phyloP scores from a whole-genome alignment of 441 rosid genomes.

The Gossypium gossypioides region DNA sequence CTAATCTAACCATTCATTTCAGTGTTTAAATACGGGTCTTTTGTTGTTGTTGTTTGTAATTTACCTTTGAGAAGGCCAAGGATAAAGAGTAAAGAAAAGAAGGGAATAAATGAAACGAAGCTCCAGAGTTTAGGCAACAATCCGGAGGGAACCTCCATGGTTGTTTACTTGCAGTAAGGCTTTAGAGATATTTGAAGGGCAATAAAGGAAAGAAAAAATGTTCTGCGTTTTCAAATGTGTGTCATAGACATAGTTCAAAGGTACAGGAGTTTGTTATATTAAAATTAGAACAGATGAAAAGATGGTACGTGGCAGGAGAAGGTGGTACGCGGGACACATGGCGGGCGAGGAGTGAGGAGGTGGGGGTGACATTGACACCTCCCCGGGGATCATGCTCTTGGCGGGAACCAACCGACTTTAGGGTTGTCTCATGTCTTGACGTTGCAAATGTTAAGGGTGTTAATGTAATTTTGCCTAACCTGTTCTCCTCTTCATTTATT shows the following conservation, averaged over 20 bases:
- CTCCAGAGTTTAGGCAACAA: slow-evolving; percentile 60
- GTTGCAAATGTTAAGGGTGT: not conserved
- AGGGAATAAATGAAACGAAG: slow-evolving; percentile 56
- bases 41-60: not conserved
- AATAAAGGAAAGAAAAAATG: not conserved
- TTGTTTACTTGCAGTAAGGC: not conserved
- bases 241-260: not conserved
- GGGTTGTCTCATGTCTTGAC: not conserved
- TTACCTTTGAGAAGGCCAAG: slow-evolving; percentile 65
- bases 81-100: slow-evolving; percentile 49
- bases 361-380: not conserved
- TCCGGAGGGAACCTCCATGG: slow-evolving; percentile 61
- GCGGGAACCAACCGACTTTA: slow-evolving; percentile 29
- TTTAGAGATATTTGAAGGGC: not conserved
- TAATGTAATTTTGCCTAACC: not conserved
- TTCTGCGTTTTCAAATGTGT: too few species aligned
- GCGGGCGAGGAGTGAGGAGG: not conserved
- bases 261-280: slow-evolving; percentile 1
- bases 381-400: slow-evolving; percentile 10
- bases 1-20: not conserved
- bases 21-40: not conserved
- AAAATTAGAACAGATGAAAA: not conserved
- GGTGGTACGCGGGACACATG: slow-evolving; percentile 24
- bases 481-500: too few species aligned
- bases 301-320: slow-evolving; percentile 31